Base-by-base conservation (phyloP, 1,139 yeast genomes). In the Hyphopichia pseudoburtonii region DNA sequence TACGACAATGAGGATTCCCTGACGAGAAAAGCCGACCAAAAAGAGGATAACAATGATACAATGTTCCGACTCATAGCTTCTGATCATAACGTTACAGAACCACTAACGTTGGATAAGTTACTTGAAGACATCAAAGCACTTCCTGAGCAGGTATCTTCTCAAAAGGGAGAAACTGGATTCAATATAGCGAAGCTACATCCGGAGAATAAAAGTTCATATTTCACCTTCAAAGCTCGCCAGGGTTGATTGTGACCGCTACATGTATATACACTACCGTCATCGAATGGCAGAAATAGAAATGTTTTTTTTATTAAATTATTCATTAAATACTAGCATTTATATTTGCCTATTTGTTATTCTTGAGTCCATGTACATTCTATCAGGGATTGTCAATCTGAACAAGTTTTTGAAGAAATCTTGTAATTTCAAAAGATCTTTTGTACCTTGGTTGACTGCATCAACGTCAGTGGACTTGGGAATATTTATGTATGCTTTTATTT, bases 361-460 rank as follows among this genome's bases (percentile, higher is more conserved):
- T 3, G 89, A 76, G 57, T 89, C 96, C 87, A 88, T 86, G 30
- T 72, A 70, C 57, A 78, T 80, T 47, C 96, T 68, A 54, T 86
- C 95, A 2, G 96, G 95, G 28, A 85, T 76, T 28, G 70, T 78
- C 36, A 89, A 66, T 35, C 80, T 78, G 14, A 89, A 71, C 39
- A 88, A 65, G 11, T 88, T 89, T 39, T 73, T 66, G 43, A 89
- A 64, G 38, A 80, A 86, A 15, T 70, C 78, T 56, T 85, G 88
- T 30, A 87, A 60, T 35, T 64, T 67, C 34, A 80, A 66, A 41
- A 89, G 62, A 37, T 82, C 82, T 42, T 77, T 76, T 3, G 82
- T 78, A 1, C 89, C 89, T 37, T 72, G 73, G 40, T 78, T 79
- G 11, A 86, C 78, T 38, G 76, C 73, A 30, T 86, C 94, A 32